These are phyloP conservation scores for Rhodotorula mucilaginosa DNA, from an alignment of 1,284 basidiomycete genomes.

Conservation along the genomic window DNA sequence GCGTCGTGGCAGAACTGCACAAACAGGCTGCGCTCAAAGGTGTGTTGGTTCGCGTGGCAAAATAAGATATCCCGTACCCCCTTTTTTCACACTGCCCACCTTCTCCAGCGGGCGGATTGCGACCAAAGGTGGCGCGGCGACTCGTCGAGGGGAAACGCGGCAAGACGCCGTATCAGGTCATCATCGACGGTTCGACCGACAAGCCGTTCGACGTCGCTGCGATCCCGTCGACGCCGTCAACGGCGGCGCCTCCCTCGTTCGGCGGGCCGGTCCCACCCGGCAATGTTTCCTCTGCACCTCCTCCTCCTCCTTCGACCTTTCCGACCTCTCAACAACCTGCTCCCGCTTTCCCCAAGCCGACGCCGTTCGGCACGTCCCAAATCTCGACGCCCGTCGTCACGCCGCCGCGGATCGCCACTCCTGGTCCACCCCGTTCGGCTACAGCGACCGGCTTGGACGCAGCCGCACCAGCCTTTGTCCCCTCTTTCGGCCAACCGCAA, in stretches of 20 bases:
- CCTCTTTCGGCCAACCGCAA: constrained; percentile 2
- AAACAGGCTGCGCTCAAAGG: constrained; percentile 32
- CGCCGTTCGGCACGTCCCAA: neutral
- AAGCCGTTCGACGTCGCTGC: constrained; percentile 1
- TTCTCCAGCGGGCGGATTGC: constrained; percentile 33
- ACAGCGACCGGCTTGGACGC: neutral
- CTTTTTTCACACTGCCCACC: constrained; percentile 62
- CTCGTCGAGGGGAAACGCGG: constrained; percentile 73
- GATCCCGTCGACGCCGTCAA: constrained; percentile 9
- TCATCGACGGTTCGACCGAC: constrained; percentile 70
- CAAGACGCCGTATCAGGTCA: constrained; percentile 61
- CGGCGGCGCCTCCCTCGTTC: neutral
- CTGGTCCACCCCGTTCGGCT: neutral
- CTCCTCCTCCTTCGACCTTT: neutral
- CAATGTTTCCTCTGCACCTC: neutral
- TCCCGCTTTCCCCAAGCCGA: neutral
- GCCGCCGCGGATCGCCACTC: neutral
- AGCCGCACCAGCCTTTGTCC: neutral
- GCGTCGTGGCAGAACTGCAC: constrained; percentile 34
- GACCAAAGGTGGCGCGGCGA: constrained; percentile 52
- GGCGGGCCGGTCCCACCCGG: neutral
- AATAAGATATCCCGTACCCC: no score
- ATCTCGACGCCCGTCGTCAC: neutral
- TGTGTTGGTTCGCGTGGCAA: constrained; percentile 14
- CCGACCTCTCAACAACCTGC: neutral